phyloP scores from a whole-genome alignment of 169 alveolate species.

The Plasmodium ovale region DNA sequence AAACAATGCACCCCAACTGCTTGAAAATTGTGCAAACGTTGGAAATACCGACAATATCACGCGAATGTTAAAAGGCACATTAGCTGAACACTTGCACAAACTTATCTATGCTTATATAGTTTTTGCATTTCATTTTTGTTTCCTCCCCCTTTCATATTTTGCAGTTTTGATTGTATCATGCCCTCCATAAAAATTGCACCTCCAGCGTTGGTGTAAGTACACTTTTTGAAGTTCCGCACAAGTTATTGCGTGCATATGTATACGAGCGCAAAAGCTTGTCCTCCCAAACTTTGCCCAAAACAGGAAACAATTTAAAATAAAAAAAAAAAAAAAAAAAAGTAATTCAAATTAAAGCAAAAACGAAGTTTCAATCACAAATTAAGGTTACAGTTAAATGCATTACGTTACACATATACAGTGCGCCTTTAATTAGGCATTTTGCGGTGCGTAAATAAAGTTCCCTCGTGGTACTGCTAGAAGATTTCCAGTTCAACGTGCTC shows the following conservation, averaged over 20 bases:
- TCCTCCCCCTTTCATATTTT: neutral
- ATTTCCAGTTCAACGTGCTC: conserved; percentile 67
- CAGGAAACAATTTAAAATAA: neutral
- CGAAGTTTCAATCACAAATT: too few relatives aligned
- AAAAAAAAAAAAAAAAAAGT: neutral
- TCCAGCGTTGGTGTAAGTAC: conserved; percentile 10
- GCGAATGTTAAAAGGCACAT: too few relatives aligned
- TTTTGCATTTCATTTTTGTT: too few relatives aligned
- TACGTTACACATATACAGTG: too few relatives aligned
- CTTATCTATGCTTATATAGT: too few relatives aligned
- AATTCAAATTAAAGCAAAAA: neutral
- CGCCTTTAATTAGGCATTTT: too few relatives aligned
- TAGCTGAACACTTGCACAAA: too few relatives aligned
- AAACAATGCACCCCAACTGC: neutral
- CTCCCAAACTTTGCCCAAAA: neutral
- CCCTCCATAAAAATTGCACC: neutral
- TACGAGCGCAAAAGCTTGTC: neutral
- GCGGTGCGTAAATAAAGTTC: too few relatives aligned
- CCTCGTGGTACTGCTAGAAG: conserved; percentile 5
- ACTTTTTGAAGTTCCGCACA: conserved; percentile 18
- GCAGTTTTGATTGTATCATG: neutral
- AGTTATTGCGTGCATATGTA: neutral
- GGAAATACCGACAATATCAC: too few relatives aligned
- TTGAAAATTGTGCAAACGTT: too few relatives aligned
- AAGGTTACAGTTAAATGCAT: too few relatives aligned